phyloP scores from a whole-genome alignment of 2,329 filamentous ascomycete genomes.

The Fusarium ramigenum region DNA sequence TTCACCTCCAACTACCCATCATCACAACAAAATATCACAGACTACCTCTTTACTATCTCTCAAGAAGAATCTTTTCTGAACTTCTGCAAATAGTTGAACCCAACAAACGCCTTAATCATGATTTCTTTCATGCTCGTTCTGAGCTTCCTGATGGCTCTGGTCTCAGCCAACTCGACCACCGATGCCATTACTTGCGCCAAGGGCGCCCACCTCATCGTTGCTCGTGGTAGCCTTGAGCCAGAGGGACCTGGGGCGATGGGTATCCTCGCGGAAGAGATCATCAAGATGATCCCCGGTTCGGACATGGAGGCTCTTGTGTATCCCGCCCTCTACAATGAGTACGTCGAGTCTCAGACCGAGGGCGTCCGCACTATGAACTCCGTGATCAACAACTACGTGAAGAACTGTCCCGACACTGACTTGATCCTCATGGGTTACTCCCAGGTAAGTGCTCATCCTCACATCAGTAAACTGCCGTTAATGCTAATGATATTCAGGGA shows the following conservation, averaged over 20 bases:
- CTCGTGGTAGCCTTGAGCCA: conserved; percentile 32
- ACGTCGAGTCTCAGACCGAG: conserved; percentile 29
- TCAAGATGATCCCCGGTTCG: conserved; percentile 15
- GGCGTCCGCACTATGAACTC: conserved; percentile 22
- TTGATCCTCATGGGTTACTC: conserved; percentile 36
- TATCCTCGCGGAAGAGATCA: neutral
- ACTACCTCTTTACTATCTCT: neutral
- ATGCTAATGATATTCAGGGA: neutral
- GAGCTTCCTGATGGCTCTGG: conserved; percentile 5
- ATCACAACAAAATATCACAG: neutral
- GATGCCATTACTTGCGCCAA: conserved; percentile 10
- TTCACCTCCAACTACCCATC: neutral
- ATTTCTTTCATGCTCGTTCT: neutral
- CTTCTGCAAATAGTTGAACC: neutral
- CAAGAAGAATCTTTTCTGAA: neutral
- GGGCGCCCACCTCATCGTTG: conserved; percentile 33
- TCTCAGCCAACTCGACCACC: neutral
- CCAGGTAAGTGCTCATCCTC: neutral
- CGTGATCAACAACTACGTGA: conserved; percentile 10
- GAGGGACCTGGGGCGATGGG: conserved; percentile 35
- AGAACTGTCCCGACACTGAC: conserved; percentile 27
- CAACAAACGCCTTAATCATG: conserved; percentile 2
- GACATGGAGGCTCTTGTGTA: conserved; percentile 35
- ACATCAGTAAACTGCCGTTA: too few species aligned
- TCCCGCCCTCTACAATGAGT: conserved; percentile 30